Percentiles rank a stretch among this genome's conserved stretches.
Evolutionary conservation across 768 basidiomycete genomes (phyloP).

Genomic region (Lactifluus hygrophoroides): DNA sequence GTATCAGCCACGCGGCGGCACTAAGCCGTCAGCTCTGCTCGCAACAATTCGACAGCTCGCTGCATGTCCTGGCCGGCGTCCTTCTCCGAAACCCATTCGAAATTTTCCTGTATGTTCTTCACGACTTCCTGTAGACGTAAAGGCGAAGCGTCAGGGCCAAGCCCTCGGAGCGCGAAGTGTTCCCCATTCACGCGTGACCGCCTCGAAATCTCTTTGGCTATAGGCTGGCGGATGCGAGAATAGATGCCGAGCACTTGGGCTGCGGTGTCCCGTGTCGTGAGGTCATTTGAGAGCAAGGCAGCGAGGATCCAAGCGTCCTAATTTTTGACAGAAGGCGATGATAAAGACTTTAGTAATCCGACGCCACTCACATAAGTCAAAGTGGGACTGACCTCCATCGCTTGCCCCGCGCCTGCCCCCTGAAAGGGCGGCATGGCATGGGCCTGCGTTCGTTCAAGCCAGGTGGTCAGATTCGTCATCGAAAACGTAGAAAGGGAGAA

Average conservation of each 20-base stretch:
- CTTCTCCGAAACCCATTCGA: constrained; percentile 12
- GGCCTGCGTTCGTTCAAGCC: constrained; percentile 19
- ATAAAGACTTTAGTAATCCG: neutral
- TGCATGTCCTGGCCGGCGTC: neutral
- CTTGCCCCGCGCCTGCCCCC: constrained; percentile 37
- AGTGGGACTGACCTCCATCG: constrained; percentile 32
- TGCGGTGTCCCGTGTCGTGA: constrained; percentile 21
- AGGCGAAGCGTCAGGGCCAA: neutral
- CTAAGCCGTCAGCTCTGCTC: neutral
- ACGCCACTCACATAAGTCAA: neutral
- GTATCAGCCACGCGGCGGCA: neutral
- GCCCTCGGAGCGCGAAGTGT: constrained; percentile 22
- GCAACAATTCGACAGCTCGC: neutral
- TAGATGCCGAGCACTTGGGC: constrained; percentile 25
- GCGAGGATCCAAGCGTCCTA: constrained; percentile 34
- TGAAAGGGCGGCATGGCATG: constrained; percentile 37
- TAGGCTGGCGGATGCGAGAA: constrained; percentile 28
- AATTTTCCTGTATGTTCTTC: constrained; percentile 7
- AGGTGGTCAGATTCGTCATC: neutral
- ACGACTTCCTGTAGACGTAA: neutral
- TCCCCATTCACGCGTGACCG: constrained; percentile 25
- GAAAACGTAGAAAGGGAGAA: neutral
- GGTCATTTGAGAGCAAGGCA: constrained; percentile 36
- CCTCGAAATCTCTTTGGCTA: constrained; percentile 23
- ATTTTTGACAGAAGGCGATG: constrained; percentile 26